Evolutionary conservation across 148 eudicot species (phyloP), one percentile per base, ranked within the genome.

Genomic region (Chenopodium album): DNA sequence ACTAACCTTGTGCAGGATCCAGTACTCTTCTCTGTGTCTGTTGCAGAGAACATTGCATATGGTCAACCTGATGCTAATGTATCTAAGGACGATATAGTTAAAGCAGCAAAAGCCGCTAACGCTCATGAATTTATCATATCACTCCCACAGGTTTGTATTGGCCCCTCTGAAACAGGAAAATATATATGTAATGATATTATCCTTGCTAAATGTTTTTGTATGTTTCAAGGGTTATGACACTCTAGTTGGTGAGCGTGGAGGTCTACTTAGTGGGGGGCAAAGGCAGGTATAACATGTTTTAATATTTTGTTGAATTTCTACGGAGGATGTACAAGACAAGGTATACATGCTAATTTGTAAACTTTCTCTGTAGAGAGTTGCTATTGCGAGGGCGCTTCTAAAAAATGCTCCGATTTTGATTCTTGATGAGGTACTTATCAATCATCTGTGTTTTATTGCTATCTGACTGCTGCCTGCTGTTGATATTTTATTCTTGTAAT

Each of bases 61-160:
- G 99, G 98, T 75, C 91, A 92, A 46, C 99, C 99, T 52, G 99
- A 96, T 89, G 87, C 89, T 56, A 77, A 86, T 76, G 98, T 96
- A 80, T 94, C 97, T 68, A 92, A 87, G 85, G 98, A 96, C 80
- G 97, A 96, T 71, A 87, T 96, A 50, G 89, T 96, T 79, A 92
- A 94, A 87, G 99, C 99, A 46, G 98, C 99, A 77, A 96, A 96
- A 89, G 99, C 99, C 80, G 99, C 99, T 59, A 96, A 96, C 84
- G 99, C 98, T 79, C 99, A 96, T 86, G 98, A 94, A 75, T 96
- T 96, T 77, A 96, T 96, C 76, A 91, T 96, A 64, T 91, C 98
- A 73, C 91, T 96, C 78, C 99, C 99, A 82, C 93, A 96, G 98
- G 99, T 92, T 80, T 85, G 84, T 62, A 20, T 62, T n/a, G 26